Conservation (phyloP, 2,329 filamentous ascomycete genomes). For the Botrytis aclada region DNA sequence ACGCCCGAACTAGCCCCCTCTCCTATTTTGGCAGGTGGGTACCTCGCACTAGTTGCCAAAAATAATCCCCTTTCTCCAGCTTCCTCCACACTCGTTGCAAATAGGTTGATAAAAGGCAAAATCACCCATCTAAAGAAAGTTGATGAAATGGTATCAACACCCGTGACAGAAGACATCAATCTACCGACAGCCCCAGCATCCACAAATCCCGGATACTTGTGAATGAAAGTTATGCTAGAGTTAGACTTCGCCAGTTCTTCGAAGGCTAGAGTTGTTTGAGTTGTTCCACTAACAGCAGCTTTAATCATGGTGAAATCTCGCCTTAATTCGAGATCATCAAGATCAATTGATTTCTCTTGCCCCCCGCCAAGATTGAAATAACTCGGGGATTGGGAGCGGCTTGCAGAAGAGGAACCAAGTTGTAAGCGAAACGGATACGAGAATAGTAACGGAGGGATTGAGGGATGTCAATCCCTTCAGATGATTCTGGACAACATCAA, state of each 20-base stretch:
- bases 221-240: constrained; percentile 44
- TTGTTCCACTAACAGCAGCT: constrained; percentile 46
- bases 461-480: constrained; percentile 54
- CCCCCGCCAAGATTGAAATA: constrained; percentile 51
- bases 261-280: constrained; percentile 50
- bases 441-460: constrained; percentile 55
- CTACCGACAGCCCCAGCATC: constrained; percentile 37
- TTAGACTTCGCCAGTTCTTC: constrained; percentile 48
- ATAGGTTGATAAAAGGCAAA: constrained; percentile 35
- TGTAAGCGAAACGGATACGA: constrained; percentile 53
- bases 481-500: constrained; percentile 44
- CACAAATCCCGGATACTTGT: constrained; percentile 40
- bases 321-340: constrained; percentile 43
- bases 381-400: constrained; percentile 47
- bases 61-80: constrained; percentile 43
- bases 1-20: constrained; percentile 24
- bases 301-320: constrained; percentile 40
- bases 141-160: constrained; percentile 30
- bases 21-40: constrained; percentile 27
- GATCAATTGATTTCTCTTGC: constrained; percentile 50
- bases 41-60: constrained; percentile 40
- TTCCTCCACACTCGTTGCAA: constrained; percentile 34
- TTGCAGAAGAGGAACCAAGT: constrained; percentile 56
- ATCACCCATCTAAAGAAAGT: constrained; percentile 26
- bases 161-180: constrained; percentile 28